phyloP scores from a whole-genome alignment of 2,329 filamentous ascomycete genomes.

The Epicoccum sorghinum region DNA sequence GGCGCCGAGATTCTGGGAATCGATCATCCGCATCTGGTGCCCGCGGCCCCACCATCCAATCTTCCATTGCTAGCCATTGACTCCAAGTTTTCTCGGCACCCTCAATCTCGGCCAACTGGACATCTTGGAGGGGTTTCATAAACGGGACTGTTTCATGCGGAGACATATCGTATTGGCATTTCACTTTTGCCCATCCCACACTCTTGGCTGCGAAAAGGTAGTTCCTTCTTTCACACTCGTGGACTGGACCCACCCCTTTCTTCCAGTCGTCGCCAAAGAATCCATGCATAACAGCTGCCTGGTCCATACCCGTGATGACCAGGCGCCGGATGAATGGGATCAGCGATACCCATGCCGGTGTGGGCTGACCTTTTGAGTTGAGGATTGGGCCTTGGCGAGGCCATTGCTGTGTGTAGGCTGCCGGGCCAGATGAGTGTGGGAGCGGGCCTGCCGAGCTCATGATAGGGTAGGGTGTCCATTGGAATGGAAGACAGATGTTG shows the following conservation, averaged over 20 bases:
- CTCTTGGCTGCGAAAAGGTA: constrained; percentile 96
- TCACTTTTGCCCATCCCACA: constrained; percentile 86
- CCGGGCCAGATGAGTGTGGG: constrained; percentile 40
- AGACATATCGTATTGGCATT: constrained; percentile 86
- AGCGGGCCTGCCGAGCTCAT: constrained; percentile 42
- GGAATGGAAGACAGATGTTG: constrained; percentile 90
- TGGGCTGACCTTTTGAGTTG: constrained; percentile 44
- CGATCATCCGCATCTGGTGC: constrained; percentile 59
- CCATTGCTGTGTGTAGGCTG: constrained; percentile 49
- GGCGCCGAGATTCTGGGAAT: constrained; percentile 28
- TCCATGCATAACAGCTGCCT: constrained; percentile 82
- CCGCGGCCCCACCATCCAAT: constrained; percentile 94
- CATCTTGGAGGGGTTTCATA: constrained; percentile 78
- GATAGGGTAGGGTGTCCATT: constrained; percentile 65
- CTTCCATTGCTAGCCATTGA: constrained; percentile 94
- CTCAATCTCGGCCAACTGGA: constrained; percentile 79
- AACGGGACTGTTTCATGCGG: constrained; percentile 86
- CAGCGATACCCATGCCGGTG: constrained; percentile 66
- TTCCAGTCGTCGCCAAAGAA: constrained; percentile 97
- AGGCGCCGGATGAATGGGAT: constrained; percentile 90
- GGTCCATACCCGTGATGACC: constrained; percentile 90
- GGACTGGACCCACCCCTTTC: constrained; percentile 77
- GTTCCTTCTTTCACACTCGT: constrained; percentile 89
- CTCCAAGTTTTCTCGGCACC: constrained; percentile 87
- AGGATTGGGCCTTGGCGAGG: constrained; percentile 50